Evolutionary conservation across 2,329 filamentous ascomycete genomes (phyloP).

Genomic region (Curvularia sp.): DNA sequence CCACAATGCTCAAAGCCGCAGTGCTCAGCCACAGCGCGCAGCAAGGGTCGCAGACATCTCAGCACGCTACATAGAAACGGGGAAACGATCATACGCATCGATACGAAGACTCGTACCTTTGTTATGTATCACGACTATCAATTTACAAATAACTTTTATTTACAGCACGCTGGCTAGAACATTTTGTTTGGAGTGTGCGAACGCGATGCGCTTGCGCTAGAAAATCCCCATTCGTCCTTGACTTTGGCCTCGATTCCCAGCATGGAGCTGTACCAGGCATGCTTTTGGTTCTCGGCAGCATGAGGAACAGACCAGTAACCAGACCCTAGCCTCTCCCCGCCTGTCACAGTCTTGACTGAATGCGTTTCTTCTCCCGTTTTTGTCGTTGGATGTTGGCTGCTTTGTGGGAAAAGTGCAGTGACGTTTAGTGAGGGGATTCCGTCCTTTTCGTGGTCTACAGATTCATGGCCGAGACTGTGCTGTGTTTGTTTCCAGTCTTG

Average conservation of each 20-base stretch:
- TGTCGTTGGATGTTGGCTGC: background rate
- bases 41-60: no score
- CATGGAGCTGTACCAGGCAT: conserved; percentile 3
- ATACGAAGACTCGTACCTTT: background rate
- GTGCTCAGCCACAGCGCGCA: no score
- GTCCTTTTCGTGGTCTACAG: background rate
- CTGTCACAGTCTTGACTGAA: background rate
- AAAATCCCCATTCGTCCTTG: conserved; percentile 5
- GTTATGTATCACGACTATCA: background rate
- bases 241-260: conserved; percentile 5
- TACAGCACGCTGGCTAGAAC: background rate
- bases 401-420: background rate
- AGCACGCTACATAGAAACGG: background rate
- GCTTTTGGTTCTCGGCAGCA: conserved; percentile 7
- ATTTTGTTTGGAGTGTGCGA: conserved; percentile 2
- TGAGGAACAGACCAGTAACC: conserved; percentile 1
- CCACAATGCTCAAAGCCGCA: no score
- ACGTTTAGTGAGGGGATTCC: background rate
- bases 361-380: background rate
- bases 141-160: background rate
- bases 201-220: conserved; percentile 3
- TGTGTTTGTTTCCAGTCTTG: background rate
- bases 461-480: background rate
- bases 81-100: background rate
- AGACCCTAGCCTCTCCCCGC: background rate